Evolutionary conservation across 169 alveolate genomes (phyloP).

Genomic region (Plasmodium knowlesi): DNA sequence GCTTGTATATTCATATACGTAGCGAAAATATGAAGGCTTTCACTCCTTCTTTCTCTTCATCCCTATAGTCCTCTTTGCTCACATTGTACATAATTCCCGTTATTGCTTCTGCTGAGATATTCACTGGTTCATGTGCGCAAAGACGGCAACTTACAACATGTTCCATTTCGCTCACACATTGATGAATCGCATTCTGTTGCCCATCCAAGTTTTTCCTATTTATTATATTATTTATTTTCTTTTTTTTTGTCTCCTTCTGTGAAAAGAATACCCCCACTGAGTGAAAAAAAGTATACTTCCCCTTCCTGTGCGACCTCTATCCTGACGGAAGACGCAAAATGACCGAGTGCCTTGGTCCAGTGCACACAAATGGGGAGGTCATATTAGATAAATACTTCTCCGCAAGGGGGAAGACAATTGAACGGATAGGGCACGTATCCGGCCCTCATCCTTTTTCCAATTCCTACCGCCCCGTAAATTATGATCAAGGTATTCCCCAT

Average conservation of each 20-base stretch:
- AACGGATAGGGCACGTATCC: not conserved
- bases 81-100: not conserved
- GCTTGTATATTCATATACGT: not conserved
- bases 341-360: conserved; percentile 3
- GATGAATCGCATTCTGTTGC: not conserved
- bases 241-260: not conserved
- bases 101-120: not conserved
- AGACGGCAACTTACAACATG: not conserved
- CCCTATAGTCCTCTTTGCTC: not conserved
- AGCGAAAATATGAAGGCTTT: not conserved
- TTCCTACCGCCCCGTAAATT: not conserved
- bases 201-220: not conserved
- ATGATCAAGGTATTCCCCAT: not conserved
- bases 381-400: not conserved
- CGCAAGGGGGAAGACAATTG: not conserved
- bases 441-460: not conserved
- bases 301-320: not conserved
- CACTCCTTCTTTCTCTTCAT: not conserved
- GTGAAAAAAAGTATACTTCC: not conserved
- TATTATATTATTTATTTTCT: not conserved
- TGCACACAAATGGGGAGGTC: not conserved
- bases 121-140: not conserved
- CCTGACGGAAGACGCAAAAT: not conserved
- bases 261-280: not conserved
- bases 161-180: not conserved